Evolutionary conservation across 2,329 filamentous ascomycete species (phyloP).

Genomic region (Nannizzia gypsea): DNA sequence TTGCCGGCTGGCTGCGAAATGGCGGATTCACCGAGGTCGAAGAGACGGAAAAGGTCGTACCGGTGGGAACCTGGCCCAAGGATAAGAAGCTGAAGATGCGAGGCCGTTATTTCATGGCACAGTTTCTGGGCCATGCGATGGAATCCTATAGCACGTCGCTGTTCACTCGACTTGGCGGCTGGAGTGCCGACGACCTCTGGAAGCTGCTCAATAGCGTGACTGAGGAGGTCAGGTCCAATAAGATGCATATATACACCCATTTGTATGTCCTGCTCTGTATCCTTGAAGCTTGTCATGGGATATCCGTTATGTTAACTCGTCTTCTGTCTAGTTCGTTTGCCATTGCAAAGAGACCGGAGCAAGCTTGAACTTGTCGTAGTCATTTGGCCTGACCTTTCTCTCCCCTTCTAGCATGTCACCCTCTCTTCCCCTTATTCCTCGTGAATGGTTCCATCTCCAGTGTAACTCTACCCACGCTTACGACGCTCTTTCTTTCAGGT

Average conservation of each 20-base stretch:
- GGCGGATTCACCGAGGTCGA: conserved; percentile 12
- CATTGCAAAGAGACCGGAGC: conserved; percentile 2
- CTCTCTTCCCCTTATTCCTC: neutral
- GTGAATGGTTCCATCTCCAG: neutral
- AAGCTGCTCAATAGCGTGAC: conserved; percentile 17
- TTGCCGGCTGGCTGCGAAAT: conserved; percentile 7
- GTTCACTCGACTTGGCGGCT: conserved; percentile 20
- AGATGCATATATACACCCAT: conserved; percentile 21
- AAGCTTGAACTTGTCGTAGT: neutral
- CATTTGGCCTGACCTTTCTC: neutral
- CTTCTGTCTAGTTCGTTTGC: conserved; percentile 1
- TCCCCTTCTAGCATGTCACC: no score
- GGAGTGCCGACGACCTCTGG: conserved; percentile 17
- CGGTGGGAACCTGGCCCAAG: conserved; percentile 15
- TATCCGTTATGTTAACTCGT: neutral
- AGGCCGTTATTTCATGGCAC: conserved; percentile 18
- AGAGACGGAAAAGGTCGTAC: conserved; percentile 10
- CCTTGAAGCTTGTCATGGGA: neutral
- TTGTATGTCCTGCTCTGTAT: conserved; percentile 15
- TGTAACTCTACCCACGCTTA: neutral
- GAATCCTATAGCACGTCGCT: conserved; percentile 21
- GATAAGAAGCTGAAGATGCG: conserved; percentile 13
- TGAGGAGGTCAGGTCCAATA: conserved; percentile 19
- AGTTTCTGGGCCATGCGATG: conserved; percentile 18
- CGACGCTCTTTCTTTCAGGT: neutral